These are phyloP conservation scores for Cladosporium colombiae DNA, from an alignment of 2,329 filamentous ascomycete genomes.

Conservation along the genomic window DNA sequence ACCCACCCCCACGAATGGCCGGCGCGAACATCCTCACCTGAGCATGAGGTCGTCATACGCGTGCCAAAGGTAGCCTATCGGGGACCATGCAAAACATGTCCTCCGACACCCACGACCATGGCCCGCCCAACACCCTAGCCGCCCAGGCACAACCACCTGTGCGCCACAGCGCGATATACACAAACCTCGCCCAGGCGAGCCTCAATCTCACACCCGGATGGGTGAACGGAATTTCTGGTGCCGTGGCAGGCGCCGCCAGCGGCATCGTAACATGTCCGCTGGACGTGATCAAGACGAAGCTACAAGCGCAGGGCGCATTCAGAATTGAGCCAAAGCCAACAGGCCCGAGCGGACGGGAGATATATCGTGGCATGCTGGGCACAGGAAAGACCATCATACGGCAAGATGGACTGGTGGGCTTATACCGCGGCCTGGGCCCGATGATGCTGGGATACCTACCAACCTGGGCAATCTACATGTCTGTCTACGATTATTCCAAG, in stretches of 20 bases:
- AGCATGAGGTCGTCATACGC: slow-evolving; percentile 32
- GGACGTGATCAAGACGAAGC: slow-evolving; percentile 98
- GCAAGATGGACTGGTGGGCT: slow-evolving; percentile 83
- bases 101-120: slow-evolving; percentile 34
- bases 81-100: slow-evolving; percentile 34
- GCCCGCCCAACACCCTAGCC: slow-evolving; percentile 26
- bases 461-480: slow-evolving; percentile 98
- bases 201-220: slow-evolving; percentile 55
- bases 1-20: slow-evolving; percentile 10
- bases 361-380: slow-evolving; percentile 85
- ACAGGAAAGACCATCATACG: slow-evolving; percentile 83
- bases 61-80: slow-evolving; percentile 31
- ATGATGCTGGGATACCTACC: slow-evolving; percentile 95
- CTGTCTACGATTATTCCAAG: slow-evolving; percentile 90
- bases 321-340: slow-evolving; percentile 39
- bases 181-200: slow-evolving; percentile 42
- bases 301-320: slow-evolving; percentile 93
- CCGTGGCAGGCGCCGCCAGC: slow-evolving; percentile 85
- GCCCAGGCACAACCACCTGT: slow-evolving; percentile 17
- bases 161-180: slow-evolving; percentile 30
- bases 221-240: slow-evolving; percentile 83
- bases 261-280: slow-evolving; percentile 94
- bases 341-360: slow-evolving; percentile 47
- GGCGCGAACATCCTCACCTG: slow-evolving; percentile 20
- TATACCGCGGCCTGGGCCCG: slow-evolving; percentile 91